These are phyloP conservation scores for Imleria badia DNA, from an alignment of 768 basidiomycete genomes.

Conservation along the genomic window DNA sequence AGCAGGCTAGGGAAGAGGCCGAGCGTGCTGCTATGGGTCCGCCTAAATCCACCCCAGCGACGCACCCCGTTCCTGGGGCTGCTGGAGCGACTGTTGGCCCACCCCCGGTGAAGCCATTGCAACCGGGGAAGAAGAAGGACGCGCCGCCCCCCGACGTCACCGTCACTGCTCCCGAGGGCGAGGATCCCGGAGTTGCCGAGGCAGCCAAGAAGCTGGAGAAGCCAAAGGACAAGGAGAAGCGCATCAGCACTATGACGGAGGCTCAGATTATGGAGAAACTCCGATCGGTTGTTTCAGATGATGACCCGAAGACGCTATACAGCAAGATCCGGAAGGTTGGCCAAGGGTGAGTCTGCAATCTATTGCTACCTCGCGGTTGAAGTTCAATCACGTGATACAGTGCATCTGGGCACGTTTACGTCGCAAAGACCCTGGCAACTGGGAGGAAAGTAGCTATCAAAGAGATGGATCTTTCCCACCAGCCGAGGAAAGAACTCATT, in stretches of 20 bases:
- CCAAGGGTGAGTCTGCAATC: conserved; percentile 73
- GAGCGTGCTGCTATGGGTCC: conserved; percentile 44
- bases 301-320: conserved; percentile 88
- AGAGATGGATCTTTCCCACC: conserved; percentile 95
- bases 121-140: conserved; percentile 65
- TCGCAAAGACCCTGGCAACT: conserved; percentile 84
- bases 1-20: conserved; percentile 31
- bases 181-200: conserved; percentile 55
- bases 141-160: conserved; percentile 42
- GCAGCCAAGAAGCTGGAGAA: conserved; percentile 69
- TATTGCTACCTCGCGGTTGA: neutral
- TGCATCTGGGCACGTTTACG: conserved; percentile 96
- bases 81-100: conserved; percentile 55
- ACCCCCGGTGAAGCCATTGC: conserved; percentile 71
- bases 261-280: conserved; percentile 98
- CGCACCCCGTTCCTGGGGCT: conserved; percentile 45
- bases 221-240: conserved; percentile 62
- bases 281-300: conserved; percentile 78
- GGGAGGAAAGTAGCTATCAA: conserved; percentile 95
- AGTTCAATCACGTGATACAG: conserved; percentile 40
- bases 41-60: conserved; percentile 42
- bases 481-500: conserved; percentile 95
- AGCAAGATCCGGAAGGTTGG: conserved; percentile 99
- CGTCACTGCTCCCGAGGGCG: conserved; percentile 48
- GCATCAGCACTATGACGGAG: conserved; percentile 96